Base-by-base conservation (phyloP, 768 basidiomycete genomes). In the Thelephora ganbajun region DNA sequence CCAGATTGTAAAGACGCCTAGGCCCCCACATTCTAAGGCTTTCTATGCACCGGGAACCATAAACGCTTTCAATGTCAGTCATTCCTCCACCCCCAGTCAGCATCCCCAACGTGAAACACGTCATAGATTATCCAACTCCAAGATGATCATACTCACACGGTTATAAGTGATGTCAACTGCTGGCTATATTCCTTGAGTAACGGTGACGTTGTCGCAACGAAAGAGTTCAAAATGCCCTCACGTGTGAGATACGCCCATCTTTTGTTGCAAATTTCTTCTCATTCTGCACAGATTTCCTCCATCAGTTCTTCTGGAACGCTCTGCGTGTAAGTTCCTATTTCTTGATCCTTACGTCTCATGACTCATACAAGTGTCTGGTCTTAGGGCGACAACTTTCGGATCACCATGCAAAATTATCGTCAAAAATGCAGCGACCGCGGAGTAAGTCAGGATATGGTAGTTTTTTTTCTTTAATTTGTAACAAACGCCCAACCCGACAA, bases 351-450 rank as follows among this genome's bases (percentile, higher is more conserved):
- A n/a, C 35, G 16, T 13, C n/a, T 12, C 9, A 23, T 19, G 11
- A 2, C 33, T 44, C 13, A 30, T 18, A 14, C 44, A 6, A 47
- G 14, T n/a, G 26, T 47, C 30, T 3, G 5, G 45, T 20, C 12
- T 19, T 51, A 81, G 79, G 36, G 72, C 77, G 1, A 75, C 78
- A 3, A 73, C 74, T 41, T 71, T 77, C 50, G 79, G 79, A 18
- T 67, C 75, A 34, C 59, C 65, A 4, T 69, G 70, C 30, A 73
- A 65, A 51, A 63, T 81, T n/a, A 59, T 71, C 12, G 64, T 78
- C 12, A 65, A 74, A 37, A 69, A 73, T 53, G 55, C 71, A 9
- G 54, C 61, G 33, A 42, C 57, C 3, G 53, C 68, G 39, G 66
- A 67, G 76, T 74, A 52, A 51, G 67, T 43, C 18, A 48, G 35